These are phyloP conservation scores for Cerrena zonata DNA, from an alignment of 1,284 basidiomycete genomes.

Conservation along the genomic window DNA sequence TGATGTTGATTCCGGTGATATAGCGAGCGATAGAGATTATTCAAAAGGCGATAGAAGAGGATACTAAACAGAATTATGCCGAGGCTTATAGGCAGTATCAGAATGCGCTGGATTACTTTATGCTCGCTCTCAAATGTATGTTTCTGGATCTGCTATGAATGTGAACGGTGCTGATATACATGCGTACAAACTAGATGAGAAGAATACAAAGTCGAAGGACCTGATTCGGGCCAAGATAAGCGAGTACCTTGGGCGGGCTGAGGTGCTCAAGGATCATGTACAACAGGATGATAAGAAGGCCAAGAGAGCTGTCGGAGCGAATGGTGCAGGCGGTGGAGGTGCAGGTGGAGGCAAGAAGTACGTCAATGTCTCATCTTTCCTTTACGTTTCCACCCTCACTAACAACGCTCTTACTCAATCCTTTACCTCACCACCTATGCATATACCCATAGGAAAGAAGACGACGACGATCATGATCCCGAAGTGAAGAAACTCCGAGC, in stretches of 20 bases:
- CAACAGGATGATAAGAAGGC: slow-evolving; percentile 55
- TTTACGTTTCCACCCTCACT: slow-evolving; percentile 1
- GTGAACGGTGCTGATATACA: background rate
- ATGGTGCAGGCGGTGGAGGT: slow-evolving; percentile 60
- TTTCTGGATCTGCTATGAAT: no score
- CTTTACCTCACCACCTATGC: slow-evolving; percentile 3
- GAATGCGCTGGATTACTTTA: slow-evolving; percentile 96
- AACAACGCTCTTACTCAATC: background rate
- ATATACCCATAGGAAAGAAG: slow-evolving; percentile 68
- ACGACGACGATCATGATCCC: slow-evolving; percentile 78
- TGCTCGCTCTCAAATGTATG: slow-evolving; percentile 82
- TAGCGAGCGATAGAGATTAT: slow-evolving; percentile 94
- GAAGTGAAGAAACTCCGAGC: slow-evolving; percentile 94
- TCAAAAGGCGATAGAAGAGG: slow-evolving; percentile 91
- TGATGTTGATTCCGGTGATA: background rate
- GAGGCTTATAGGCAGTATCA: slow-evolving; percentile 93
- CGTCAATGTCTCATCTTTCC: no score
- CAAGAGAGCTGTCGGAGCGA: slow-evolving; percentile 74
- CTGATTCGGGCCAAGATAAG: slow-evolving; percentile 86
- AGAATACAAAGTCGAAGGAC: slow-evolving; percentile 88
- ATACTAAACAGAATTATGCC: slow-evolving; percentile 88
- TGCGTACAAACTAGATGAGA: slow-evolving; percentile 69
- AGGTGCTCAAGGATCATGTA: slow-evolving; percentile 86
- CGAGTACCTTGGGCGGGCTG: slow-evolving; percentile 90
- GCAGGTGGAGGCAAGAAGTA: slow-evolving; percentile 67